Conservation (phyloP, 2,329 filamentous ascomycete genomes). For the Nemania bipapillata region DNA sequence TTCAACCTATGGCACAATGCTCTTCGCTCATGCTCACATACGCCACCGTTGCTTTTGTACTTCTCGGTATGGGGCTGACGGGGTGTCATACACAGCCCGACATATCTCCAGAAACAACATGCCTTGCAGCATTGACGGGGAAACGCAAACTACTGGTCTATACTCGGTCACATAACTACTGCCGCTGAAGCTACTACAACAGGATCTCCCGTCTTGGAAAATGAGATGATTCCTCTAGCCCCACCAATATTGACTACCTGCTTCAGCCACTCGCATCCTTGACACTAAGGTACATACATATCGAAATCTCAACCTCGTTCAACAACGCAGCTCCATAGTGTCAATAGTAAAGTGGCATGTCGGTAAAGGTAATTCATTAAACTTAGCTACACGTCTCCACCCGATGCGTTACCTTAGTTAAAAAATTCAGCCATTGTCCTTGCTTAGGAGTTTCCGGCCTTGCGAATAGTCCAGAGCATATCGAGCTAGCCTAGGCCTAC, state of each 20-base stretch:
- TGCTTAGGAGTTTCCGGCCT: not conserved
- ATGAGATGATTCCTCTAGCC: not conserved
- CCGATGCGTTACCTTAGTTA: not conserved
- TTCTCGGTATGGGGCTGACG: not conserved
- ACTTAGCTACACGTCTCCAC: not conserved
- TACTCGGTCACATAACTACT: constrained; percentile 7
- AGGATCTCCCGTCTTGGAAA: constrained; percentile 1
- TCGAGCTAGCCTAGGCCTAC: not conserved
- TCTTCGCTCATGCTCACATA: constrained; percentile 18
- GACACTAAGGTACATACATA: not conserved
- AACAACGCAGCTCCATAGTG: not conserved
- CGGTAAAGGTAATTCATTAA: too few species aligned
- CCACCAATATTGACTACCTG: not conserved
- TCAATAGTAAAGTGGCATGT: not conserved
- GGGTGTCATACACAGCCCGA: constrained; percentile 5
- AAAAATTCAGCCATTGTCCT: not conserved
- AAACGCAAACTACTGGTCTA: not conserved
- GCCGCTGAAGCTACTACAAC: not conserved
- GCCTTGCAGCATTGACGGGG: not conserved
- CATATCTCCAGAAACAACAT: constrained; percentile 12
- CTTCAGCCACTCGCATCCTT: not conserved
- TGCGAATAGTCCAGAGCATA: not conserved
- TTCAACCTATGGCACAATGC: not conserved
- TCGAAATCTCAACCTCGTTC: not conserved
- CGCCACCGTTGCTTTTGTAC: not conserved